Evolutionary conservation across 1,284 basidiomycete genomes (phyloP), one percentile per base, ranked within the genome.

Genomic region (Golubevia sp.): DNA sequence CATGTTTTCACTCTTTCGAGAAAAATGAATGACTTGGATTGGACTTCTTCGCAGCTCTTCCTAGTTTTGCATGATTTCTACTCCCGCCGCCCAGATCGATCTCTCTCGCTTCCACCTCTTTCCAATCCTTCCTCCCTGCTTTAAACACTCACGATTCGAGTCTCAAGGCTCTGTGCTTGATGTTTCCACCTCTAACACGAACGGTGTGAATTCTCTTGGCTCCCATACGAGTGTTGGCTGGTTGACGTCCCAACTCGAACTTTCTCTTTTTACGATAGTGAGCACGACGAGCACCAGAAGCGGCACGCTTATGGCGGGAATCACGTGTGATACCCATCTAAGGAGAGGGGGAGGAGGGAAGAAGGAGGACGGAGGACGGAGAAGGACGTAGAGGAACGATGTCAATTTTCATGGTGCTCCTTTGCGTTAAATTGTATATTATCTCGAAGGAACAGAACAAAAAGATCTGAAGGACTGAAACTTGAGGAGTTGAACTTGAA

Each of bases 281-380:
- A 59, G 76, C 74, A 57, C 72, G 76, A 73, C 78, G 76, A 62
- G 80, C 80, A 73, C 80, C 80, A 67, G 78, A 61, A 61, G 70
- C 69, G 58, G 78, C 77, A 63, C 80, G 69, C 80, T 82, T 82
- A 78, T 82, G 80, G 61, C 80, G 76, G 61, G 77, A 79, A 71
- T 81, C 79, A 71, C 79, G 78, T 73, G 77, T 77, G 73, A 82
- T 79, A 82, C 79, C 79, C 79, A 82, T 82, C 64, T 81, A 18
- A 53, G 51, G n/a, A 15, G 51, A 53, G 11, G 51, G 38, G 18
- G 38, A 18, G 18, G 30, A 11, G 11, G 30, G 30, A 34, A 11
- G 30, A 34, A 11, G 11, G 30, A 11, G 4, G 30, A 34, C 13
- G 18, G 38, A 18, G 18, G 38, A 44, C 11, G 38, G 3, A 44